These are phyloP conservation scores for Cruciata laevipes DNA, from an alignment of 257 asterid genomes.

Conservation along the genomic window DNA sequence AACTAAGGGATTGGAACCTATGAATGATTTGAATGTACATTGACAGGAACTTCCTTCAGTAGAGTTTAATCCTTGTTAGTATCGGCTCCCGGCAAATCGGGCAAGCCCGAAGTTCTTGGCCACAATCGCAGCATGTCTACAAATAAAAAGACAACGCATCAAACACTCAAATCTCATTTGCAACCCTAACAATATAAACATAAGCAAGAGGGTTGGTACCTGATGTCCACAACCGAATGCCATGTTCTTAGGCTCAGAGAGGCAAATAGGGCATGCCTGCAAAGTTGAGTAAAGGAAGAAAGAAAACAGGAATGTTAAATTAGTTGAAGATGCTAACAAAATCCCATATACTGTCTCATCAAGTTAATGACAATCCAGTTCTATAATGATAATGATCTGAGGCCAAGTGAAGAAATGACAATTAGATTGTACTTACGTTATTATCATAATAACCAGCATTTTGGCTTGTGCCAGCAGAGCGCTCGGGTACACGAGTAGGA, in stretches of 20 bases:
- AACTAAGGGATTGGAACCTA: not conserved
- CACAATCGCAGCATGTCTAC: conserved; percentile 86
- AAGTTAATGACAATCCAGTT: not conserved
- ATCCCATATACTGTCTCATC: not conserved
- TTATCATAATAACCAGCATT: conserved; percentile 54
- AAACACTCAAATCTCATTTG: not conserved
- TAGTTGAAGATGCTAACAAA: not conserved
- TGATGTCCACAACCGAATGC: conserved; percentile 99
- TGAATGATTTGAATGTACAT: not conserved
- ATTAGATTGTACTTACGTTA: conserved; percentile 37
- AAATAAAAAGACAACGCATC: conserved; percentile 4
- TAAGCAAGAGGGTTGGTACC: conserved; percentile 32
- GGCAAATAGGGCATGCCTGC: conserved; percentile 93
- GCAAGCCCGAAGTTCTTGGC: conserved; percentile 54
- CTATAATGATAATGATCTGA: not conserved
- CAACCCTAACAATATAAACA: conserved; percentile 3
- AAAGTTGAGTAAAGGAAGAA: conserved; percentile 3
- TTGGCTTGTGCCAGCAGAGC: conserved; percentile 28
- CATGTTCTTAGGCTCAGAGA: conserved; percentile 64
- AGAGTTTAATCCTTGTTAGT: conserved; percentile 71
- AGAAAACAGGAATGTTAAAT: not conserved
- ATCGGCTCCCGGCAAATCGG: conserved; percentile 70
- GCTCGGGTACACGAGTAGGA: conserved; percentile 32
- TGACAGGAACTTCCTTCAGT: conserved; percentile 28
- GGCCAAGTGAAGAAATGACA: not conserved